These are phyloP conservation scores for Hyparrhenia diplandra DNA, from an alignment of 176 grass and related monocot genomes.

Conservation along the genomic window DNA sequence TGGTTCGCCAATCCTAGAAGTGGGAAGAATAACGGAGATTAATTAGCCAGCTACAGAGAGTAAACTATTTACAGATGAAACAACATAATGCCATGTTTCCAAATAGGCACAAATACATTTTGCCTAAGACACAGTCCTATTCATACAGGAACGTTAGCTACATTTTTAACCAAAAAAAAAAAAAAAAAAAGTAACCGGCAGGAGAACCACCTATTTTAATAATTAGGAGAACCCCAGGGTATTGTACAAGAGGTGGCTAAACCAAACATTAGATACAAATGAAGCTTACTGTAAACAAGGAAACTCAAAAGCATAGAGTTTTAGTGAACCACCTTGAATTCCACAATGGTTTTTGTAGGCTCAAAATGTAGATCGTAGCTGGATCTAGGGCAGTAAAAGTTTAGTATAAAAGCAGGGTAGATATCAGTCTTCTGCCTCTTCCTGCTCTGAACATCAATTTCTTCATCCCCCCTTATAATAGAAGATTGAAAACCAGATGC, in stretches of 20 bases:
- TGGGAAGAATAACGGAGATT: neutral
- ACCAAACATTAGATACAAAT: conserved; percentile 1
- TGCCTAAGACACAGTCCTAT: neutral
- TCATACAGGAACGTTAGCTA: neutral
- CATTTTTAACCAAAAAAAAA: neutral
- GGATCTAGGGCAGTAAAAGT: conserved; percentile 72
- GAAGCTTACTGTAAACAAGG: conserved; percentile 14
- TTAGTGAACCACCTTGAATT: conserved; percentile 74
- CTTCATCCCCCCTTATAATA: conserved; percentile 28
- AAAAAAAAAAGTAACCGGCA: neutral
- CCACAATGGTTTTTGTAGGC: conserved; percentile 81
- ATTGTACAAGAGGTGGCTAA: neutral
- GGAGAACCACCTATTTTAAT: neutral
- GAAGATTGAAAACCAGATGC: conserved; percentile 58
- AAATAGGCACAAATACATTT: conserved; percentile 9
- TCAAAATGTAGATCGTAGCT: conserved; percentile 81
- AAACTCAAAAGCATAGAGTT: conserved; percentile 17
- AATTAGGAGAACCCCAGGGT: neutral
- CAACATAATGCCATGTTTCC: neutral
- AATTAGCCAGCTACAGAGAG: conserved; percentile 14
- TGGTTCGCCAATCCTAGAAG: conserved; percentile 64
- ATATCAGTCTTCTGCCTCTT: conserved; percentile 63
- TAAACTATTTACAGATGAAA: conserved; percentile 4
- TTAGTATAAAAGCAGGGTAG: conserved; percentile 79
- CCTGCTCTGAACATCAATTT: conserved; percentile 40